Percentiles rank a stretch among this genome's conserved stretches.
Evolutionary conservation across 1,139 yeast genomes (phyloP).

Genomic region (Suhomyces ambrosiae): DNA sequence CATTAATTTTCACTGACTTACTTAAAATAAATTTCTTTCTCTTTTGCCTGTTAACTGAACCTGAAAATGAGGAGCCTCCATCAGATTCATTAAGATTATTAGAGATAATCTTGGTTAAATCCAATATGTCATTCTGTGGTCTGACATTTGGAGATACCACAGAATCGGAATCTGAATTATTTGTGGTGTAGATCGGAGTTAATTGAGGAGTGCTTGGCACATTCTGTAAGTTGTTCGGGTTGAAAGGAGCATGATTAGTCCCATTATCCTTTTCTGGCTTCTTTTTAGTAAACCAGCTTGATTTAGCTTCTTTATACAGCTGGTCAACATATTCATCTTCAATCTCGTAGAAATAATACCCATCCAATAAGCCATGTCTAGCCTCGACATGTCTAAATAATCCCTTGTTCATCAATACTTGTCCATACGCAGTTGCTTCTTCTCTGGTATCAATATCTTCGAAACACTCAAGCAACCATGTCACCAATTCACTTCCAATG

Average conservation of each 20-base stretch:
- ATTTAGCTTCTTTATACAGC: constrained; percentile 22
- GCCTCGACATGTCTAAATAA: constrained; percentile 79
- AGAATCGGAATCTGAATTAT: constrained; percentile 34
- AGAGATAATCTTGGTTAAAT: constrained; percentile 29
- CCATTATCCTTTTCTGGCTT: constrained; percentile 17
- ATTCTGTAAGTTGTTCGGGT: too few species aligned
- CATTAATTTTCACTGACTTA: constrained; percentile 66
- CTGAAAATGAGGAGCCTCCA: constrained; percentile 34
- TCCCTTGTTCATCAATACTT: constrained; percentile 67
- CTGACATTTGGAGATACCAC: constrained; percentile 28
- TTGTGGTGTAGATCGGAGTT: constrained; percentile 22
- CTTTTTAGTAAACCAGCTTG: constrained; percentile 41
- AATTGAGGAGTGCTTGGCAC: constrained; percentile 20
- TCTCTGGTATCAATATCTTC: constrained; percentile 80
- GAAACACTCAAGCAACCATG: constrained; percentile 80
- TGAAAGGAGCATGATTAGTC: too few species aligned
- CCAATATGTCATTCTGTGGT: constrained; percentile 22
- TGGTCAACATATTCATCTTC: constrained; percentile 56
- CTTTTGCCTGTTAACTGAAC: constrained; percentile 27
- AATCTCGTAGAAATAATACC: constrained; percentile 85
- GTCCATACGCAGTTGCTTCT: constrained; percentile 81
- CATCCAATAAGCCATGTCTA: constrained; percentile 84
- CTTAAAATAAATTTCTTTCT: constrained; percentile 50
- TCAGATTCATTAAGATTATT: constrained; percentile 33
- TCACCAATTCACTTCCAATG: constrained; percentile 80